phyloP scores from a whole-genome alignment of 2,329 filamentous ascomycete genomes.

The Elsinoe perseae region DNA sequence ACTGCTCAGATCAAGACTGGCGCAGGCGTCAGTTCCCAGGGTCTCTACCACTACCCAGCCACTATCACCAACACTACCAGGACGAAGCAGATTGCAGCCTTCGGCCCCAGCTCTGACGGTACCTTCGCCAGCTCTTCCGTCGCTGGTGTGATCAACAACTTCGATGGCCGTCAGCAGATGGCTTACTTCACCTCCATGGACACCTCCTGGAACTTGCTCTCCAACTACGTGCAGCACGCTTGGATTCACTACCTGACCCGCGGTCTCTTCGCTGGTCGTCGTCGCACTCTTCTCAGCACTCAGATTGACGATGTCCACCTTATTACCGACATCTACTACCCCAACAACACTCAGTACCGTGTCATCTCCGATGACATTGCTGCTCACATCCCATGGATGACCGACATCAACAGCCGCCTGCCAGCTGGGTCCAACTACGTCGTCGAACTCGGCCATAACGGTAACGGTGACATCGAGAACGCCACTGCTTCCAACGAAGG shows the following conservation, averaged over 20 bases:
- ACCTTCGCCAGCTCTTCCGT: constrained; percentile 35
- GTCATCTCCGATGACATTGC: constrained; percentile 42
- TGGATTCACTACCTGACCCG: constrained; percentile 57
- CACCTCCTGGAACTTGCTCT: constrained; percentile 46
- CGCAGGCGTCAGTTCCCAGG: constrained; percentile 41
- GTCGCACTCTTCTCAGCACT: constrained; percentile 47
- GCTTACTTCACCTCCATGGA: constrained; percentile 52
- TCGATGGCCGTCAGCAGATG: constrained; percentile 53
- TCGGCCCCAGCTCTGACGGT: constrained; percentile 37
- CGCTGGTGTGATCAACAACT: constrained; percentile 54
- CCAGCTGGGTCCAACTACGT: constrained; percentile 46
- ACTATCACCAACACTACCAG: constrained; percentile 46
- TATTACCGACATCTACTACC: constrained; percentile 36
- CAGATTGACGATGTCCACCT: constrained; percentile 59
- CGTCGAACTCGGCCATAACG: constrained; percentile 50
- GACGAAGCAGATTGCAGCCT: constrained; percentile 49
- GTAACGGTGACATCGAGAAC: constrained; percentile 45
- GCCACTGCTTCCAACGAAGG: constrained; percentile 23
- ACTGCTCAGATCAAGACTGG: constrained; percentile 47
- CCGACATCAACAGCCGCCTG: constrained; percentile 40
- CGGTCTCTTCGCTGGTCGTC: constrained; percentile 51
- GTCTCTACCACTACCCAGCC: constrained; percentile 54
- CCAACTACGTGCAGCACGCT: constrained; percentile 53
- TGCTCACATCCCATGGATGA: constrained; percentile 40
- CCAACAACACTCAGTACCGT: constrained; percentile 44